Base-by-base conservation (phyloP, 2,329 filamentous ascomycete genomes). In the Penicillium sp. region DNA sequence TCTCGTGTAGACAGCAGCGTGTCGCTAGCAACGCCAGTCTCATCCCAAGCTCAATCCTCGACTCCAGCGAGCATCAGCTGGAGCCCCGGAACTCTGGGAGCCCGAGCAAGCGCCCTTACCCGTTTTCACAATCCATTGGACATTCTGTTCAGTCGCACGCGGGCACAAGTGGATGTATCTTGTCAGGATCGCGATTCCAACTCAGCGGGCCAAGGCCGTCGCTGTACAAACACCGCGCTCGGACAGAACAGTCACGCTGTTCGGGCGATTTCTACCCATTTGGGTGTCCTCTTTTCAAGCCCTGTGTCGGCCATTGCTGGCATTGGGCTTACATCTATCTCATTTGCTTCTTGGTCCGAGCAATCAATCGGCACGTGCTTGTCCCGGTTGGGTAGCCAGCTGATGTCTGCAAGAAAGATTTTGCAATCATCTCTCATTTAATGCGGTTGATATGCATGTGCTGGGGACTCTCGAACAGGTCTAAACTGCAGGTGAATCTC, bases 381-480 rank as follows among this genome's bases (percentile, higher is more conserved):
- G 11, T 66, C 63, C 33, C 37, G 55, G 5, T 24, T 54, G 39
- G 61, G 59, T 16, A 41, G 55, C 35, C 44, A 59, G 0, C 10
- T 65, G 5, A 60, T 55, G 59, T 61, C 59, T 50, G 59, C 57
- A 13, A 61, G 44, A 41, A 62, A 58, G 14, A 35, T 53, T 7
- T 47, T 57, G 6, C 36, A 56, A 36, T 27, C 55, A 9, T 55
- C 44, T 27, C 37, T n/a, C n/a, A 18, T 41, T 3, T 43, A 52
- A 36, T 22, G 19, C 43, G n/a, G 6, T 11, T 36, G 43, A 27
- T 49, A 22, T 54, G 51, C 33, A 49, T 51, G 18, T 50, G 31
- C 33, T 11, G 40, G 31, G 24, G 31, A 33, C 22, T 5, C 50
- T 43, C 35, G 11, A 16, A 19, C 9, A 4, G 35, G 18, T 39